Evolutionary conservation across 1,139 yeast species (phyloP), one percentile per base, ranked within the genome.

Genomic region (Kodamaea alishanica): DNA sequence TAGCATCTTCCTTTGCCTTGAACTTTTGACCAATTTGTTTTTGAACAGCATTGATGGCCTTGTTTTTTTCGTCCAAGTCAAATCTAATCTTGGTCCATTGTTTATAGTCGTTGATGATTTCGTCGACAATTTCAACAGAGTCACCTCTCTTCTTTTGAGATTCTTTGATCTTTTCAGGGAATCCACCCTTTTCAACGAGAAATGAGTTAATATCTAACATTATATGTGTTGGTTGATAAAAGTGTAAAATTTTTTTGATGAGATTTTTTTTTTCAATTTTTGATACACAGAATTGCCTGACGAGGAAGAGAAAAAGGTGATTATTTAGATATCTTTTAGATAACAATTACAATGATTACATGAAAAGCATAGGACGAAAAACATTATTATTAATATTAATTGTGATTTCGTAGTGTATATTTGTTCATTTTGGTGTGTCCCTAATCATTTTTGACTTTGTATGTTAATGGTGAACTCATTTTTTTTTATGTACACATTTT

Each of bases 61-160:
- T 90, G 80, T 92, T 94, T 50, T 82, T 60, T 58, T 82, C 95
- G 63, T 92, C 99, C 51, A 92, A 77, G 45, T 88, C 92, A 60
- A 89, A 92, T 71, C 97, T 86, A 53, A 88, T 78, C 65, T 77
- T 81, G 52, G 92, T 87, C 98, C 98, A 92, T 45, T 78, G 81
- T 67, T 86, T 87, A 76, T 92, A 92, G 51, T 83, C 96, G 47
- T 71, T 73, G 61, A 94, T 86, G 60, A 92, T 89, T 67, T 92
- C 97, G 60, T 92, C 99, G 35, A 92, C 97, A 41, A 92, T 61
- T 65, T 92, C 98, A 38, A 89, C 97, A 26, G 94, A 72, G 53
- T 80, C 97, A 45, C 96, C 96, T 73, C 99, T 87, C 50, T 95
- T 95, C 65, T 73, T 79, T 67, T 92, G 98, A 28, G 97, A 89